Percentiles rank a stretch among this genome's conserved stretches.
Conservation (phyloP, 371 early-diverging fungal species). For the Entomophthora muscae region DNA sequence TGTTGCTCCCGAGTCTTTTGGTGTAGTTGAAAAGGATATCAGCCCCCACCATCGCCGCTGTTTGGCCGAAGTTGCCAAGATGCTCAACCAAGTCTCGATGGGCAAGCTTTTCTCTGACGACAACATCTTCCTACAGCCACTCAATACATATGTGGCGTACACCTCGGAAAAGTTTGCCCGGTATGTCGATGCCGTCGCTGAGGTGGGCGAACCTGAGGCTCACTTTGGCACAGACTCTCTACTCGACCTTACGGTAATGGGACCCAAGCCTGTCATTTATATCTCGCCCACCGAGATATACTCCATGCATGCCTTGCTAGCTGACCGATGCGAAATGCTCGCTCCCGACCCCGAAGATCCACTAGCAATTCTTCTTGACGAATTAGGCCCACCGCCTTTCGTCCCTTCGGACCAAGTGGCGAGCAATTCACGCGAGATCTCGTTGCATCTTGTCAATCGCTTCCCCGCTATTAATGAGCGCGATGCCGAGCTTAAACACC, state of each 20-base stretch:
- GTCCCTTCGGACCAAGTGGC: conserved; percentile 24
- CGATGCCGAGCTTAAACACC: conserved; percentile 44
- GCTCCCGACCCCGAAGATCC: conserved; percentile 49
- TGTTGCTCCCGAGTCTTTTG: conserved; percentile 89
- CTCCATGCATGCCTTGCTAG: conserved; percentile 62
- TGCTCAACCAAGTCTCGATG: conserved; percentile 79
- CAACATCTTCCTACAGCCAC: conserved; percentile 49
- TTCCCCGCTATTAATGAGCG: conserved; percentile 35
- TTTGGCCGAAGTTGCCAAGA: conserved; percentile 83
- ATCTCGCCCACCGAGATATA: conserved; percentile 80
- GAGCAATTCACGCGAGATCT: conserved; percentile 28
- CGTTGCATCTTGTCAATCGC: conserved; percentile 46
- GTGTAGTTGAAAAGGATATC: conserved; percentile 74
- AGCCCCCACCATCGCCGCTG: conserved; percentile 83
- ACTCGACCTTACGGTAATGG: conserved; percentile 59
- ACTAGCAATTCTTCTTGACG: conserved; percentile 53
- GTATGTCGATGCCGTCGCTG: conserved; percentile 58
- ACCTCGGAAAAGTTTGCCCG: conserved; percentile 51
- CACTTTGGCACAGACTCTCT: conserved; percentile 81
- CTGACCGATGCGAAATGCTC: conserved; percentile 45
- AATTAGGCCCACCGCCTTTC: conserved; percentile 60
- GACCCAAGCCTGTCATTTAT: conserved; percentile 71
- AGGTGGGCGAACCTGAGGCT: conserved; percentile 68
- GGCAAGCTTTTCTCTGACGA: conserved; percentile 50
- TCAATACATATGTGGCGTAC: conserved; percentile 61